These are phyloP conservation scores for Beta vulgaris DNA, from an alignment of 148 eudicot species.

Conservation along the genomic window DNA sequence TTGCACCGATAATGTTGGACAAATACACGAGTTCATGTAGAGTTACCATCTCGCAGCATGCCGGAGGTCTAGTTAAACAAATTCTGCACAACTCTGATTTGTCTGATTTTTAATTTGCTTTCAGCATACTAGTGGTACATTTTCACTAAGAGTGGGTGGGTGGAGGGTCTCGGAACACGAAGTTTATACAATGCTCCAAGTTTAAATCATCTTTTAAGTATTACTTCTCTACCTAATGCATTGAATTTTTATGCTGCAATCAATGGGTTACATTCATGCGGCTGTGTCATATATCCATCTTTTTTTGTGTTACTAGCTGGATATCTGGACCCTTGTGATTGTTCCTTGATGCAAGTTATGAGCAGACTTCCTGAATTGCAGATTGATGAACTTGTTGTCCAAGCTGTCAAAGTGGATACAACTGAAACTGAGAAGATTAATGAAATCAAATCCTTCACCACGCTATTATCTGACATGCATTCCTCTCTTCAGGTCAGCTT, in stretches of 20 bases:
- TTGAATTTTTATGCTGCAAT: not conserved
- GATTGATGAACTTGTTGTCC: slow-evolving; percentile 81
- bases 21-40: too few species aligned
- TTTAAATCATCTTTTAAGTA: too few species aligned
- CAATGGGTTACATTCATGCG: not conserved
- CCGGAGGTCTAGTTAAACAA: too few species aligned
- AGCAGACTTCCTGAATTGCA: slow-evolving; percentile 27
- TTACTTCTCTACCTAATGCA: not conserved
- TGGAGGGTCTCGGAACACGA: too few species aligned
- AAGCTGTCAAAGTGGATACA: slow-evolving; percentile 51
- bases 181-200: too few species aligned
- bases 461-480: slow-evolving; percentile 56
- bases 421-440: slow-evolving; percentile 31
- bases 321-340: not conserved
- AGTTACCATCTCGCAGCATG: too few species aligned
- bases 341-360: not conserved
- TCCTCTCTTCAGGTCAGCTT: slow-evolving; percentile 62
- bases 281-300: not conserved
- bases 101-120: not conserved
- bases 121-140: not conserved
- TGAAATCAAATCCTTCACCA: slow-evolving; percentile 60
- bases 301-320: not conserved
- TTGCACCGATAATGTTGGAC: too few species aligned
- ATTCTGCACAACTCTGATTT: not conserved
- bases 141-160: not conserved